These are phyloP conservation scores for Acer negundo DNA, from an alignment of 345 rosid species.

Conservation along the genomic window DNA sequence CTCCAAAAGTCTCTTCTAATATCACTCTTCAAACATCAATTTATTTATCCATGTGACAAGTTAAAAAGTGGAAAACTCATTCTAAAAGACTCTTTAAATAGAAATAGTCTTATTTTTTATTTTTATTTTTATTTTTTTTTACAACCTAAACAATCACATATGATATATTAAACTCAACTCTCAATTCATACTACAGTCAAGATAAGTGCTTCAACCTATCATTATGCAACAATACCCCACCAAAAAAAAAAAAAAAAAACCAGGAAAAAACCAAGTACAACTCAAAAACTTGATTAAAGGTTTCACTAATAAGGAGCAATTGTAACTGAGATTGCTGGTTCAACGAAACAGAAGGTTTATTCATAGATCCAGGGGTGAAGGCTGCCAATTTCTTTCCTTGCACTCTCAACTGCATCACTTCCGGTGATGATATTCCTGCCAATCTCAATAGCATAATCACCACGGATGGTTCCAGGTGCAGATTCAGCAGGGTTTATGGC, in stretches of 20 bases:
- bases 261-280: not conserved
- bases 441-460: conserved; percentile 82
- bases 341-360: conserved; percentile 17
- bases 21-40: no score
- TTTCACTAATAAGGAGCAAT: not conserved
- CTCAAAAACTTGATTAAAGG: conserved; percentile 7
- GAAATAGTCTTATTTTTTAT: no score
- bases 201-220: not conserved
- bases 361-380: conserved; percentile 87
- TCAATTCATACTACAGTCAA: not conserved
- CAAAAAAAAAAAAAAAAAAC: not conserved
- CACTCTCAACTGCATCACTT: conserved; percentile 84
- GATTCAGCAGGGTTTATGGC: conserved; percentile 95
- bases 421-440: conserved; percentile 97
- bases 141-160: not conserved
- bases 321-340: not conserved
- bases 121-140: no score
- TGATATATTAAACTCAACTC: not conserved
- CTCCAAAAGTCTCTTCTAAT: no score
- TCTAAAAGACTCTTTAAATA: no score
- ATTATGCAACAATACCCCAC: not conserved
- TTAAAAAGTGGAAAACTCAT: no score
- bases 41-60: no score
- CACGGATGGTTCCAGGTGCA: conserved; percentile 97
- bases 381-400: conserved; percentile 86